These are phyloP conservation scores for Madurella fahalii DNA, from an alignment of 2,329 filamentous ascomycete species.

Conservation along the genomic window DNA sequence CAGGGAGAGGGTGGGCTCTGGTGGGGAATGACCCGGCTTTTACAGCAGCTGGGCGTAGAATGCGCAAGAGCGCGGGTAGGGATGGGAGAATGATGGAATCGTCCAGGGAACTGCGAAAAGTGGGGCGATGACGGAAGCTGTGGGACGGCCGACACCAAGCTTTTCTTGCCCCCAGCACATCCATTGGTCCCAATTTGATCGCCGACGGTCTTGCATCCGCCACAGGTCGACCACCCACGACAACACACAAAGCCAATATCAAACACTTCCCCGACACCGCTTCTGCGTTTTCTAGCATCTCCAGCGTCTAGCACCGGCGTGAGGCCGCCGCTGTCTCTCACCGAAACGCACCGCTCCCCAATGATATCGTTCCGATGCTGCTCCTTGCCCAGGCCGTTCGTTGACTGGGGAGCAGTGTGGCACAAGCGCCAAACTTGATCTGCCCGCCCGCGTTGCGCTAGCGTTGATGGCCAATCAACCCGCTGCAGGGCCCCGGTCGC, in stretches of 20 bases:
- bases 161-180: neutral
- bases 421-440: conserved; percentile 10
- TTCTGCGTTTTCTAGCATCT: neutral
- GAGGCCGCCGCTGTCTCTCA: too few relatives aligned
- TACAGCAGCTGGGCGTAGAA: neutral
- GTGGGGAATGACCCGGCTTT: conserved; percentile 1
- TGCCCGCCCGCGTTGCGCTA: conserved; percentile 1
- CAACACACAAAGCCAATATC: neutral
- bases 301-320: neutral
- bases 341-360: too few relatives aligned
- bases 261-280: neutral
- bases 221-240: neutral
- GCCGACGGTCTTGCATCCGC: neutral
- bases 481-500: neutral
- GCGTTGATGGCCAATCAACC: conserved; percentile 4
- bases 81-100: conserved; percentile 14
- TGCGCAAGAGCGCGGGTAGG: conserved; percentile 4
- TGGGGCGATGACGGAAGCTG: conserved; percentile 22
- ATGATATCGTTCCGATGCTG: too few relatives aligned
- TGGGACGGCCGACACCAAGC: conserved; percentile 7
- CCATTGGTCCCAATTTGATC: conserved; percentile 4
- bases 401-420: conserved; percentile 16
- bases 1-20: conserved; percentile 3
- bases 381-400: neutral
- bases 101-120: conserved; percentile 10